Conservation (phyloP, 2,329 filamentous ascomycete species). For the Talaromyces sp. region DNA sequence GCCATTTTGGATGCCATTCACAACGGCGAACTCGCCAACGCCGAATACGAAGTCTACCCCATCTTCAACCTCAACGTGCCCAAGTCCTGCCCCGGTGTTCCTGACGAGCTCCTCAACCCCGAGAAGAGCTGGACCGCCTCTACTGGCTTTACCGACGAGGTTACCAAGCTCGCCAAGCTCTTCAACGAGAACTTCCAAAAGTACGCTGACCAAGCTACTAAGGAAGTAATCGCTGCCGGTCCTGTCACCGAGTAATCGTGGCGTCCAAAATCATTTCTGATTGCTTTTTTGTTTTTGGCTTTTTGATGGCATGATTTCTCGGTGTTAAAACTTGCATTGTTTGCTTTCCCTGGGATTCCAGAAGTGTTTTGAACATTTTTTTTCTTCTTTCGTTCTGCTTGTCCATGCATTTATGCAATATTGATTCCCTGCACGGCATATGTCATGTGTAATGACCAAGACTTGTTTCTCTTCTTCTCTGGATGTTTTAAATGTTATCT, state of each 20-base stretch:
- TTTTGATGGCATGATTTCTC: slow-evolving; percentile 6
- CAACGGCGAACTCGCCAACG: slow-evolving; percentile 88
- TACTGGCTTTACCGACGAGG: slow-evolving; percentile 77
- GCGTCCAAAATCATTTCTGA: not conserved
- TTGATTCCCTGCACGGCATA: slow-evolving; percentile 15
- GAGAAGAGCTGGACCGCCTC: slow-evolving; percentile 86
- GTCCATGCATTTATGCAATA: slow-evolving; percentile 5
- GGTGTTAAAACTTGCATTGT: not conserved
- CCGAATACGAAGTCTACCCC: slow-evolving; percentile 90
- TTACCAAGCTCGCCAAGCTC: slow-evolving; percentile 80
- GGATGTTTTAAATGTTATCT: not conserved
- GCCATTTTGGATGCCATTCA: slow-evolving; percentile 98
- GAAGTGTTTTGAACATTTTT: not conserved
- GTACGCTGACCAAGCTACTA: slow-evolving; percentile 79
- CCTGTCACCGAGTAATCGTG: slow-evolving; percentile 28
- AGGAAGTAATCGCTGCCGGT: slow-evolving; percentile 64
- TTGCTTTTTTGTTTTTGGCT: not conserved
- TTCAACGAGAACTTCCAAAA: slow-evolving; percentile 99
- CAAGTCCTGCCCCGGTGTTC: slow-evolving; percentile 83
- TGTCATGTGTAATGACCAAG: slow-evolving; percentile 14
- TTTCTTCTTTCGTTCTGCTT: not conserved
- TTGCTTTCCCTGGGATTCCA: not conserved
- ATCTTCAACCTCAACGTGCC: slow-evolving; percentile 97
- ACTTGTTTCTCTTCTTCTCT: not conserved
- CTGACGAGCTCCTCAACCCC: slow-evolving; percentile 89